Base-by-base conservation (phyloP, 2,329 filamentous ascomycete species). In the Aspergillus tamarii region DNA sequence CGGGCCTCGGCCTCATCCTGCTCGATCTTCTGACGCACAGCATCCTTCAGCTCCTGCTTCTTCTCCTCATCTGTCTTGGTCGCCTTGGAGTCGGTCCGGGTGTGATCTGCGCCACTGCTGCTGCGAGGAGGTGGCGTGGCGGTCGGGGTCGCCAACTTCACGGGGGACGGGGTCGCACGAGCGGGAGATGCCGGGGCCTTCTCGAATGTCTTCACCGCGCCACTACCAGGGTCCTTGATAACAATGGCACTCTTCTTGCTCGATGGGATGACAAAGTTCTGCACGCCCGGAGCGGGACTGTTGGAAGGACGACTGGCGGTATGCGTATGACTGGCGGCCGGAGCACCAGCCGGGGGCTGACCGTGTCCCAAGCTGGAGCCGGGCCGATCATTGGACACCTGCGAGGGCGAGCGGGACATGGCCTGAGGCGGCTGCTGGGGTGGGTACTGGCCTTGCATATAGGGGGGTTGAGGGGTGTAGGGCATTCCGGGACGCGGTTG, bases 201-300 rank as follows among this genome's bases (percentile, higher is more conserved):
- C 60, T 87, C 75, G 82, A 91, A 81, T 84, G 86, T 84, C 70
- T 93, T 88, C 14, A 97, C 83, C 34, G 88, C 87, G 74, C 95
- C 92, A 66, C 93, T 94, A 61, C 89, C 86, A 34, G 90, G 86
- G 73, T 93, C 92, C 84, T 93, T 96, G 83, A 97, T 97, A 56
- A 89, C 84, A 68, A 97, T 91, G 1, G 90, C 89, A 55, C 88
- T 89, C 78, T 87, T 93, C 83, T 90, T 92, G 63, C 76, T 75
- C 3, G 78, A 83, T 11, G 90, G 89, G 64, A 87, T 87, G 65
- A 89, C 85, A 66, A 89, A 88, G 68, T 87, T 85, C 4, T 87
- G 82, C 66, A 87, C 87, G 41, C 88, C 84, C 28, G 84, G 86
- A 39, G 89, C 86, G 64, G 84, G 85, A 82, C 84, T 76, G 67